Base-by-base conservation (phyloP, 2,329 filamentous ascomycete species). In the Penicillium sp. region DNA sequence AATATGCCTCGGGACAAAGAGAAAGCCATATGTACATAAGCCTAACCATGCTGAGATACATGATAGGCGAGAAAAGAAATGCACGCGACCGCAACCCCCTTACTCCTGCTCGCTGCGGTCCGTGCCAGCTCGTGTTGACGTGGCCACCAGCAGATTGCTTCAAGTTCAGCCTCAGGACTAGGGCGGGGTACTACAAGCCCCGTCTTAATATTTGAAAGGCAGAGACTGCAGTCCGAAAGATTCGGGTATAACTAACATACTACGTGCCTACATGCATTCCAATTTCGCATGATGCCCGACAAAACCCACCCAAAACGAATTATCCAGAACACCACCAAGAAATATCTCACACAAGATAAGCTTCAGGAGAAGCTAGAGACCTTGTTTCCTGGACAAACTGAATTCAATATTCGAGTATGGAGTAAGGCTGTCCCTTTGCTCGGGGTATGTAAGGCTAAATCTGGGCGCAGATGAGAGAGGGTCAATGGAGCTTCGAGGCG, bases 401-500 rank as follows among this genome's bases (percentile, higher is more conserved):
- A 42, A 6, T 43, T 43, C 5, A 33, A 7, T 21, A 29, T 44
- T 26, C 14, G 31, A 18, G 33, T 31, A 23, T 18, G 34, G 9
- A 16, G 29, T 18, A 16, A 19, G 19, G 23, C 16, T n/a, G 7
- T 13, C 24, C 48, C 6, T n/a, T 40, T 23, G 9, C 39, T 5
- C 19, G 13, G 10, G n/a, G 18, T 19, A 50, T 58, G 21, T 34
- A 49, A 16, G 39, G 19, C 42, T 55, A 44, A 54, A 26, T 3
- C 34, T 48, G 47, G 29, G 16, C 24, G 23, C 33, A 64, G 56
- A 43, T 61, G 44, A 46, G 56, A 48, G 48, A 60, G 24, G 55
- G 62, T 28, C 36, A 56, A 10, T 63, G 57, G 54, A 57, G 52
- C 2, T 66, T 64, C 19, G 55, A 55, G 24, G 63, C 63, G 11